A percentile compares a stretch with the other conserved stretches of the same genome.
Evolutionary conservation across 1,139 yeast species (phyloP).

Genomic region (Candida albicans): DNA sequence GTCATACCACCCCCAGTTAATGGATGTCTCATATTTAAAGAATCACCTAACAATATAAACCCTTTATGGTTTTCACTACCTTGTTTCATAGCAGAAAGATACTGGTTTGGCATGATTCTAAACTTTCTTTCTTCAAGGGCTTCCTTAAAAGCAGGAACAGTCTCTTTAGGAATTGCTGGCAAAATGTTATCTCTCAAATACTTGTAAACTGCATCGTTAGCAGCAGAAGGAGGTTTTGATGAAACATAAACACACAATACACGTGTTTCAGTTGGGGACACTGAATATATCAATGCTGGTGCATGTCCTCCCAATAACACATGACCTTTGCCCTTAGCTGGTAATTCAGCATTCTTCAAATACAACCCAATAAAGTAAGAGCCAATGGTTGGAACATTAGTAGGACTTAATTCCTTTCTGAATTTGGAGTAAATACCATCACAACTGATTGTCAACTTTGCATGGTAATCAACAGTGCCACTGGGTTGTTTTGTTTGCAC

Average conservation of each 20-base stretch:
- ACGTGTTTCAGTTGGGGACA: constrained; percentile 79
- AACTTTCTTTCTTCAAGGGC: constrained; percentile 49
- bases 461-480: constrained; percentile 39
- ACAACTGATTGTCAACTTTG: constrained; percentile 72
- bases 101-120: constrained; percentile 93
- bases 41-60: constrained; percentile 85
- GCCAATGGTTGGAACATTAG: constrained; percentile 63
- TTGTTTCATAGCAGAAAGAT: constrained; percentile 69
- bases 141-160: constrained; percentile 63
- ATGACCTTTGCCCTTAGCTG: constrained; percentile 80
- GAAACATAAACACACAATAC: constrained; percentile 87
- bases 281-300: constrained; percentile 86
- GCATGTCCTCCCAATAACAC: constrained; percentile 85
- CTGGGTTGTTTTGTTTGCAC: constrained; percentile 45
- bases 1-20: constrained; percentile 99
- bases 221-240: constrained; percentile 65
- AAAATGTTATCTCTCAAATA: constrained; percentile 63
- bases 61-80: constrained; percentile 63
- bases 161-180: constrained; percentile 64
- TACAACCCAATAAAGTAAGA: constrained; percentile 89
- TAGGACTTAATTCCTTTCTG: constrained; percentile 65
- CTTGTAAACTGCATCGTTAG: constrained; percentile 55
- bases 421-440: constrained; percentile 96
- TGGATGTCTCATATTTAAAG: constrained; percentile 97
- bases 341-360: constrained; percentile 68